phyloP scores from a whole-genome alignment of 2,329 filamentous ascomycete species.

The Colletotrichum spinosum region DNA sequence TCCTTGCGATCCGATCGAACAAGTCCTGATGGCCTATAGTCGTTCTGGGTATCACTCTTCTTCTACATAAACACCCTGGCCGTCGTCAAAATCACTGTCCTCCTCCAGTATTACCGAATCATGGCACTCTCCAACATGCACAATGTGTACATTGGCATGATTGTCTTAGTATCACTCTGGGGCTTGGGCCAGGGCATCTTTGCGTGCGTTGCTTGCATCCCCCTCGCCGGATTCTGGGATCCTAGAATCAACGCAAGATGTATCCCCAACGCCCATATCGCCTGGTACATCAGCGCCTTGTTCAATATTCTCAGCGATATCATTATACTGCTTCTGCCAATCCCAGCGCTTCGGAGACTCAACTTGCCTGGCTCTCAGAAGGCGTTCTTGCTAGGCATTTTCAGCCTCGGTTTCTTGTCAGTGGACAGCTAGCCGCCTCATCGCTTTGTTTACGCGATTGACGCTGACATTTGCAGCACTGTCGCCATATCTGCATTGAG shows the following conservation, averaged over 20 bases:
- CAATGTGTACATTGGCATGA: slow-evolving; percentile 3
- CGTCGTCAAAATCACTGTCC: slow-evolving; percentile 1
- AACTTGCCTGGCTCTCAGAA: slow-evolving; percentile 10
- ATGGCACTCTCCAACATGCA: slow-evolving; percentile 4
- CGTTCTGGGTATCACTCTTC: neutral
- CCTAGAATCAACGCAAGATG: slow-evolving; percentile 1
- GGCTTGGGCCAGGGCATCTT: neutral
- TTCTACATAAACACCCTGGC: slow-evolving; percentile 1
- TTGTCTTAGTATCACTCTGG: slow-evolving; percentile 2
- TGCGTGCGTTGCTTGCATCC: neutral
- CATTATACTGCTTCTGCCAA: slow-evolving; percentile 5
- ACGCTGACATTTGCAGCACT: neutral
- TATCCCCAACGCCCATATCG: slow-evolving; percentile 7
- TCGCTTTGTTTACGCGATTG: too few relatives aligned
- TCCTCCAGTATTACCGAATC: slow-evolving; percentile 10
- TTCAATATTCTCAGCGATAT: slow-evolving; percentile 12
- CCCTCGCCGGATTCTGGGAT: slow-evolving; percentile 9
- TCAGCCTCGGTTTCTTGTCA: slow-evolving; percentile 15
- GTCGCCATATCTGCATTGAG: slow-evolving; percentile 3
- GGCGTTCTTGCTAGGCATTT: slow-evolving; percentile 13
- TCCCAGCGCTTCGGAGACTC: slow-evolving; percentile 1
- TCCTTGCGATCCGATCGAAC: too few relatives aligned
- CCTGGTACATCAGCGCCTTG: neutral
- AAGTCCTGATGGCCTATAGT: neutral
- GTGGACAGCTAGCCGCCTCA: neutral